A percentile compares a stretch with the other conserved stretches of the same genome.
These are phyloP conservation scores for Fusarium coicis DNA, from an alignment of 2,329 filamentous ascomycete species.

Conservation along the genomic window DNA sequence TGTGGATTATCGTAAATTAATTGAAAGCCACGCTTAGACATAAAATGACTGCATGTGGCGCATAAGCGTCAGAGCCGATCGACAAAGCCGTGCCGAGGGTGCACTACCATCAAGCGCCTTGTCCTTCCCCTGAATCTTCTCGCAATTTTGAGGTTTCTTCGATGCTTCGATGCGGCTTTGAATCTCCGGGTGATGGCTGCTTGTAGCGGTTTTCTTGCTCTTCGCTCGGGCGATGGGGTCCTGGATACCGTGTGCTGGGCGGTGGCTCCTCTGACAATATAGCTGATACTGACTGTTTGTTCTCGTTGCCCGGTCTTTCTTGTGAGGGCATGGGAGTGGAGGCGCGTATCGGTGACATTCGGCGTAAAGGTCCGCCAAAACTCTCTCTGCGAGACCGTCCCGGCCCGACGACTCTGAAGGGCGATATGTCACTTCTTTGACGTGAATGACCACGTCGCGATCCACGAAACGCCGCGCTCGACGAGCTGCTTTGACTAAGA, in stretches of 20 bases:
- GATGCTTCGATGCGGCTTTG: constrained; percentile 13
- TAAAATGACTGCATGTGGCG: constrained; percentile 23
- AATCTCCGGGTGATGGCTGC: constrained; percentile 29
- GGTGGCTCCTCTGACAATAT: constrained; percentile 45
- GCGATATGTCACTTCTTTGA: constrained; percentile 52
- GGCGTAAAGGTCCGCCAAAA: constrained; percentile 41
- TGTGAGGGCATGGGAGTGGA: constrained; percentile 37
- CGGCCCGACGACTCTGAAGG: constrained; percentile 45
- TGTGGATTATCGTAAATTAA: constrained; percentile 7
- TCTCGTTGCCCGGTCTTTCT: constrained; percentile 43
- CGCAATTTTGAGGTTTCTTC: constrained; percentile 26
- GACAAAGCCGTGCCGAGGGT: constrained; percentile 22
- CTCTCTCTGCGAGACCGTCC: constrained; percentile 42
- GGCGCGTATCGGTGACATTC: constrained; percentile 41
- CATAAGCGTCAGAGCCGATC: constrained; percentile 28
- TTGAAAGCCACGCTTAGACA: not conserved
- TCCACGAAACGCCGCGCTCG: constrained; percentile 39
- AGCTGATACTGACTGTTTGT: constrained; percentile 50
- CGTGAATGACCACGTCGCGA: constrained; percentile 48
- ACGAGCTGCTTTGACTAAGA: constrained; percentile 44
- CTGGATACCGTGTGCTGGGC: constrained; percentile 20
- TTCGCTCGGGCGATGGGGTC: constrained; percentile 12
- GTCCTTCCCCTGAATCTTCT: constrained; percentile 32
- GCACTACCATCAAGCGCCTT: constrained; percentile 23
- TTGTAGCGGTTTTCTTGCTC: constrained; percentile 29